Evolutionary conservation across 2,329 filamentous ascomycete genomes (phyloP), one percentile per base, ranked within the genome.

Genomic region (Cadophora luteo-olivacea): DNA sequence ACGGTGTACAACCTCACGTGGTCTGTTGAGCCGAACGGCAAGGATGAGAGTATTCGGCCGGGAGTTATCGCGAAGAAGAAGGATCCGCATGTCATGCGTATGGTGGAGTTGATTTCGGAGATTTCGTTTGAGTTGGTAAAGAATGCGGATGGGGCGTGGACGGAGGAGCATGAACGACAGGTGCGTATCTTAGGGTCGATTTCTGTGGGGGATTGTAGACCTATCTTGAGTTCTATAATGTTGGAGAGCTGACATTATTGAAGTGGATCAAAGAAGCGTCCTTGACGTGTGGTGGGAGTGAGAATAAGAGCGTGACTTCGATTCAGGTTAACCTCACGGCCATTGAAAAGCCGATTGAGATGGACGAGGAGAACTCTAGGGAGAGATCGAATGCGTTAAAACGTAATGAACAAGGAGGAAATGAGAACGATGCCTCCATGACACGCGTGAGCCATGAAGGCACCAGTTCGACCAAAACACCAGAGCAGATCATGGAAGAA

Each of bases 311-410:
- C 12, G 38, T 60, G 6, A 60, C 57, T 19, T 60, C 57, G 1
- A 60, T 60, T 29, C 57, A 60, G 57, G 57, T 60, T 4, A 60
- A 60, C 45, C 57, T 60, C 4, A 60, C 57, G 3, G 57, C 57
- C 4, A 60, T 60, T 22, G 33, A 60, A 12, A 25, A 19, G 11
- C 2, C 11, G 3, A 33, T 0, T 45, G 36, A 41, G 32, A 24
- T 6, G 19, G 19, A 14, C 7, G 32, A 58, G 19, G 41, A 38
- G 12, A 1, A 38, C 8, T 9, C 8, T 38, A 14, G 12, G 2
- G 14, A 16, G 14, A 6, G 41, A 45, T 6, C 41, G 14, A 19
- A 45, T 9, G 41, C 12, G 1, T 45, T 14, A 14, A 14, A 45
- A 6, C 8, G 12, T 19, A 14, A 5, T 16, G 33, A 41, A 4